A percentile compares a stretch with the other conserved stretches of the same genome.
Conservation (phyloP, 768 basidiomycete species). For the Lactarius evosmus region DNA sequence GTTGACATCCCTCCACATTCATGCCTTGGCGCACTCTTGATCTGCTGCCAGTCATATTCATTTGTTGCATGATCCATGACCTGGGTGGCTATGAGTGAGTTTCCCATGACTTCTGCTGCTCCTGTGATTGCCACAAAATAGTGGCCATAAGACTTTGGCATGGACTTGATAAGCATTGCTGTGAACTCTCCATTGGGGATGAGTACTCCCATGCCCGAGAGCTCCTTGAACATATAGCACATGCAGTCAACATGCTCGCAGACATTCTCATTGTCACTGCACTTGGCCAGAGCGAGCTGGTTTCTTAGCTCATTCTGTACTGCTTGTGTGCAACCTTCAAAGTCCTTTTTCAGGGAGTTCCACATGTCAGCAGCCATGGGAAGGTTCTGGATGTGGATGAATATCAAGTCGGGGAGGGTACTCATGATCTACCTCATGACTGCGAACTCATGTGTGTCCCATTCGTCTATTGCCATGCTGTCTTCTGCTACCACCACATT, state of each 20-base stretch:
- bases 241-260: background rate
- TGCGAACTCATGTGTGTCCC: too few species aligned
- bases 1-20: too few species aligned
- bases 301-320: too few species aligned
- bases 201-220: background rate
- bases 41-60: background rate
- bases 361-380: too few species aligned
- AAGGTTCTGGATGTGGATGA: too few species aligned
- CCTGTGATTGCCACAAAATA: background rate
- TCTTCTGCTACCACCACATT: too few species aligned
- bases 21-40: background rate
- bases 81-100: background rate
- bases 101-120: background rate
- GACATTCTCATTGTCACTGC: background rate
- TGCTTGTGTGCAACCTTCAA: too few species aligned
- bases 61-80: background rate
- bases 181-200: background rate
- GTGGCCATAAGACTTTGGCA: background rate
- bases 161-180: background rate
- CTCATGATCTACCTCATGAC: too few species aligned
- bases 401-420: too few species aligned
- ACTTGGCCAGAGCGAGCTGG: too few species aligned
- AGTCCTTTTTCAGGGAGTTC: too few species aligned
- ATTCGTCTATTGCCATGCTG: too few species aligned
- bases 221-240: background rate